A percentile compares a stretch with the other conserved stretches of the same genome.
Conservation (phyloP, 495 filamentous ascomycete species). For the Hypoxylon lienhwacheense region DNA sequence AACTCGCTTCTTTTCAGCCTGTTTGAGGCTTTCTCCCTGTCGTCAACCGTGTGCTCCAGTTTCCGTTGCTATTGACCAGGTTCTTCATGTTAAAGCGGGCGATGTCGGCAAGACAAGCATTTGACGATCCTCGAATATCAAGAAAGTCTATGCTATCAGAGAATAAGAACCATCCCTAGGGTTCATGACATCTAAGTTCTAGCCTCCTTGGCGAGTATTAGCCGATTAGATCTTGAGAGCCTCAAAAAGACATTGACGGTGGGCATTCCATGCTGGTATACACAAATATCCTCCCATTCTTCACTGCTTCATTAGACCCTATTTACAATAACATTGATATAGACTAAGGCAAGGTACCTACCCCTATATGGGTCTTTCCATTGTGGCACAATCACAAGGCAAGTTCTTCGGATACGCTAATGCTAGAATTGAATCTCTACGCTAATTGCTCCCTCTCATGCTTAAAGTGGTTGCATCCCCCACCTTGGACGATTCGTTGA, state of each 20-base stretch:
- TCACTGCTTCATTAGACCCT: slow-evolving; percentile 20
- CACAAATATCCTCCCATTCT: too few species aligned
- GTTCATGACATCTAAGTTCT: slow-evolving; percentile 26
- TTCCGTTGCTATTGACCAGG: slow-evolving; percentile 19
- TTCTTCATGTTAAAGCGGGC: slow-evolving; percentile 9
- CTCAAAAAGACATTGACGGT: slow-evolving; percentile 17
- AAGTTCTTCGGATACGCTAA: too few species aligned
- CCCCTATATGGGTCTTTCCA: too few species aligned
- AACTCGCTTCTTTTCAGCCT: slow-evolving; percentile 29
- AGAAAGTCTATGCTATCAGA: slow-evolving; percentile 8
- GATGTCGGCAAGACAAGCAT: slow-evolving; percentile 20
- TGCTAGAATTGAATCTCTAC: too few species aligned
- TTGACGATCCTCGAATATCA: slow-evolving; percentile 33
- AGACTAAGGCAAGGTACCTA: too few species aligned
- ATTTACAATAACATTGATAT: too few species aligned
- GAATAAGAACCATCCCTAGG: slow-evolving; percentile 7
- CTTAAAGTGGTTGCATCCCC: too few species aligned
- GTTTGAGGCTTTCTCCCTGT: slow-evolving; percentile 26
- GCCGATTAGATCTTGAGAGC: slow-evolving; percentile 31
- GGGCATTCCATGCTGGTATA: too few species aligned
- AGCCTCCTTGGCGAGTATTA: slow-evolving; percentile 12
- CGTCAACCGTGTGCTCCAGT: slow-evolving; percentile 11
- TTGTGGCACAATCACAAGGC: too few species aligned
- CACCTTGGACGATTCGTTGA: too few species aligned
- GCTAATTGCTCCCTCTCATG: too few species aligned